Conservation (phyloP, 305 asterid species). For the Salvia sclarea region DNA sequence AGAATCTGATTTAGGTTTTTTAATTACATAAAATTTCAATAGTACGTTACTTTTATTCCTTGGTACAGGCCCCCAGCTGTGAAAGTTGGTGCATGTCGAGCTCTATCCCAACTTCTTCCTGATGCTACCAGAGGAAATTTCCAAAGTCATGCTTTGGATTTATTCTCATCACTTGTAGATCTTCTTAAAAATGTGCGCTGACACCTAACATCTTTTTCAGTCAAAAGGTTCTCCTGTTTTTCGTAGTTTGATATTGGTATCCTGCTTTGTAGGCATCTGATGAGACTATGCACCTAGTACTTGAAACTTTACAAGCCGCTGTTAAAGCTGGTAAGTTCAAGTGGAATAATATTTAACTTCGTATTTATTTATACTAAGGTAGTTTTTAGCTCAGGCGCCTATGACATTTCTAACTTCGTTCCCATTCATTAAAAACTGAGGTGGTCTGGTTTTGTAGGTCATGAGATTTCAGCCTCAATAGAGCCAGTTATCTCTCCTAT, state of each 20-base stretch:
- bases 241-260: conserved; percentile 28
- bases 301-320: conserved; percentile 90
- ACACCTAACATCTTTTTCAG: conserved; percentile 25
- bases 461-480: conserved; percentile 57
- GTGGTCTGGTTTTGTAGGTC: conserved; percentile 53
- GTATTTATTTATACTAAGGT: conserved; percentile 19
- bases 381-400: conserved; percentile 25
- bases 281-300: conserved; percentile 95
- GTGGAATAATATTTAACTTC: conserved; percentile 13
- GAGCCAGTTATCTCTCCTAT: conserved; percentile 86
- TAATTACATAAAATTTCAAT: conserved; percentile 18
- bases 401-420: conserved; percentile 24
- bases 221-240: conserved; percentile 3
- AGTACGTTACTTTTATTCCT: conserved; percentile 23
- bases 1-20: conserved; percentile 37
- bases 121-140: conserved; percentile 60
- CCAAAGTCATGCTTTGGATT: conserved; percentile 63
- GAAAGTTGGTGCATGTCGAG: conserved; percentile 95
- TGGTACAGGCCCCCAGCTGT: conserved; percentile 82
- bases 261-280: conserved; percentile 82
- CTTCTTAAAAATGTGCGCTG: conserved; percentile 82
- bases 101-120: conserved; percentile 85
- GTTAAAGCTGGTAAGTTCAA: conserved; percentile 75
- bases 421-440: conserved; percentile 24
- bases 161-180: conserved; percentile 77